Conservation (phyloP, 1,284 basidiomycete species). For the Salmacisia buchloeana region DNA sequence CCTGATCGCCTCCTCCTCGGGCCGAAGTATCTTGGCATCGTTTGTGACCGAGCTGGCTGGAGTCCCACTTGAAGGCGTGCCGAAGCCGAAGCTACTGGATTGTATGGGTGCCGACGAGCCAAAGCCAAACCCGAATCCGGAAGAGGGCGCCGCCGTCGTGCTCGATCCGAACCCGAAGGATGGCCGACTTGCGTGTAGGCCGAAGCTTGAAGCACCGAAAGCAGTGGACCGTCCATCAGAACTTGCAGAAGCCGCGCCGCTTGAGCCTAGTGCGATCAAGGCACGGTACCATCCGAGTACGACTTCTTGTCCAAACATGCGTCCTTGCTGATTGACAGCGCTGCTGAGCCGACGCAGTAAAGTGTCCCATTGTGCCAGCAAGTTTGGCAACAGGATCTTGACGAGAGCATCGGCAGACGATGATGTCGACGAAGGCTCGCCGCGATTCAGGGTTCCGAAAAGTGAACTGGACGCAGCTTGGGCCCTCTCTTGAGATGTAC, state of each 20-base stretch:
- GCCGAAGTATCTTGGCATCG: constrained; percentile 13
- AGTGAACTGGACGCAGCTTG: not conserved
- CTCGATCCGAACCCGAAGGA: constrained; percentile 2
- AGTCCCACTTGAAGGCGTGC: not conserved
- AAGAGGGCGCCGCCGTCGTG: not conserved
- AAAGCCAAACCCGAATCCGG: not conserved
- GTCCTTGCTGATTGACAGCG: constrained; percentile 38
- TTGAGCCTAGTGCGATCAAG: constrained; percentile 18
- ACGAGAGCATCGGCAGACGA: constrained; percentile 36
- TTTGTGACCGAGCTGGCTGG: not conserved
- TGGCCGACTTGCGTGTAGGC: not conserved
- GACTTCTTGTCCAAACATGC: constrained; percentile 44
- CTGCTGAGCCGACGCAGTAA: constrained; percentile 28
- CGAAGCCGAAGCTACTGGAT: not conserved
- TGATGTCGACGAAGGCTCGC: not conserved
- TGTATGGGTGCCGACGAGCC: not conserved
- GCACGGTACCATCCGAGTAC: constrained; percentile 35
- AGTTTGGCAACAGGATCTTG: constrained; percentile 31
- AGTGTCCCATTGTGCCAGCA: constrained; percentile 40
- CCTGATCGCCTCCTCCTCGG: constrained; percentile 24
- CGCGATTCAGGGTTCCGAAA: not conserved
- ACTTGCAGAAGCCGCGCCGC: not conserved
- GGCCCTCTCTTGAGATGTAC: not conserved
- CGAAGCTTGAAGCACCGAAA: constrained; percentile 8
- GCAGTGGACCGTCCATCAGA: too few species aligned